These are phyloP conservation scores for Scutellaria barbata DNA, from an alignment of 257 asterid species.

Conservation along the genomic window DNA sequence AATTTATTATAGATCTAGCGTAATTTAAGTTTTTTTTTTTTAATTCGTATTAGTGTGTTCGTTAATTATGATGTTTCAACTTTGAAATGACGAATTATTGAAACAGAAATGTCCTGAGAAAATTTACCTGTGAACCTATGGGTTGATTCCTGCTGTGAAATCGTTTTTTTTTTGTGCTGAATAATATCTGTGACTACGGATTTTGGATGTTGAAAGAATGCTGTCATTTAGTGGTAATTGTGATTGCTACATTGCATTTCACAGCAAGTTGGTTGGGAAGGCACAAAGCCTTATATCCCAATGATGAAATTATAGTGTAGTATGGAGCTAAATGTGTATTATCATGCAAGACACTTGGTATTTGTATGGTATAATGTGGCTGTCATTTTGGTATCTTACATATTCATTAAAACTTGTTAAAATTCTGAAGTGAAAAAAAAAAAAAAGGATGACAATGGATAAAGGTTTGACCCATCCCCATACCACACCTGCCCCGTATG, in stretches of 20 bases:
- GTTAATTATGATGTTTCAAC: background rate
- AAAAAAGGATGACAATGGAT: background rate
- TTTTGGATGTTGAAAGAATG: background rate
- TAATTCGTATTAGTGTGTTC: background rate
- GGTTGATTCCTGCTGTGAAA: background rate
- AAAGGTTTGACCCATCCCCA: background rate
- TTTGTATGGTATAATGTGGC: background rate
- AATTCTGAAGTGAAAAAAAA: background rate
- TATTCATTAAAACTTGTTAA: background rate
- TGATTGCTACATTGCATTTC: background rate
- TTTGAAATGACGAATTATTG: background rate
- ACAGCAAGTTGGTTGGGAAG: background rate
- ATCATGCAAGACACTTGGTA: background rate
- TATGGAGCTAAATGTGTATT: conserved; percentile 1
- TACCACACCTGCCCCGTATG: background rate
- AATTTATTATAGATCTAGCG: conserved; percentile 40
- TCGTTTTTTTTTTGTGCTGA: background rate
- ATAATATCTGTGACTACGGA: background rate
- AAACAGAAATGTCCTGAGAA: background rate
- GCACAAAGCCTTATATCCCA: background rate
- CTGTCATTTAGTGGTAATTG: background rate
- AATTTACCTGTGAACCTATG: background rate
- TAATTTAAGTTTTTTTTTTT: background rate
- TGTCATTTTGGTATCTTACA: background rate
- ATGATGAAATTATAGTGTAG: background rate